Evolutionary conservation across 176 grass and related monocot species (phyloP), one percentile per base, ranked within the genome.

Genomic region (Paspalum vaginatum): DNA sequence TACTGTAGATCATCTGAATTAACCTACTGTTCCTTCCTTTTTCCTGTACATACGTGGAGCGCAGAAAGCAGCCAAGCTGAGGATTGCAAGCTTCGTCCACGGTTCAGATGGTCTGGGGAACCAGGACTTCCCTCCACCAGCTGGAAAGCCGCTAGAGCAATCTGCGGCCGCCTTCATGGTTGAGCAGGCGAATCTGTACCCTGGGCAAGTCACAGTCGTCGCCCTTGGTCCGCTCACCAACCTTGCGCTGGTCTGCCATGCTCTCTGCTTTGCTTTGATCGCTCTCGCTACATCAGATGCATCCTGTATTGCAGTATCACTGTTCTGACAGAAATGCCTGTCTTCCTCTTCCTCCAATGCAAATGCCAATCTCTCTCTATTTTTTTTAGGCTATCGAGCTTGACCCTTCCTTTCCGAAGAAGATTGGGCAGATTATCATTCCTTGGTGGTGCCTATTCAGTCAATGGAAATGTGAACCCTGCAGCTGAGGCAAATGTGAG

Each of bases 401-500:
- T 83, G 95, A 98, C 65, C 92, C 90, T 62, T 65, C 61, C 4
- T 98, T 98, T 61, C 39, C 92, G 4, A 87, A 80, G 22, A 98
- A 94, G 92, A 94, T 98, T 53, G 95, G 95, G 16, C 90, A 98
- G 84, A 91, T 98, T 14, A 64, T 98, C 65, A 81, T 98, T 64
- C 95, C 95, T 98, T 72, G 95, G 95, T 75, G 95, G 95, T 45
- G 92, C 95, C 1, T 95, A 94, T 87, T 98, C 83, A 52, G 90
- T 98, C 51, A 95, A 93, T 76, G 92, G 95, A n/a, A 98, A 98
- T 89, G 95, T 95, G 32, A 98, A 98, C 84, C 95, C 92, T 59
- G 95, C 92, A 51, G 72, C 92, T 38, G 95, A 98, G 85, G 93
- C 93, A 68, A 97, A 97, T 82, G 92, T 94, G 87, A 78, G 88